Base-by-base conservation (phyloP, 495 filamentous ascomycete genomes). In the Aspergillus indologenus region DNA sequence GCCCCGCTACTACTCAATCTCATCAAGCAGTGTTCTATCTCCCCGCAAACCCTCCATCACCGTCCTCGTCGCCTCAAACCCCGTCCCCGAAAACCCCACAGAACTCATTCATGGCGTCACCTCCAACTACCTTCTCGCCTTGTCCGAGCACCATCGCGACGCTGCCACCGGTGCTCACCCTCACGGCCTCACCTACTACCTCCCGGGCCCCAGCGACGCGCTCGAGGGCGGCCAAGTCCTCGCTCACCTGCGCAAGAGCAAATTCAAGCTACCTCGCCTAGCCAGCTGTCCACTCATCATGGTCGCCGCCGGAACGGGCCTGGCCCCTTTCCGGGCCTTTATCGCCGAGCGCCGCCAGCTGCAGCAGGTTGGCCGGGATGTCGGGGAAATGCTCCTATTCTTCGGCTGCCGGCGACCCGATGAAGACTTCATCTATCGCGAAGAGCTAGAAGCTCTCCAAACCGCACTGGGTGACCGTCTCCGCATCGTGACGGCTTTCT, bases 1-100 rank as follows among this genome's bases (percentile, higher is more conserved):
- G 31, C 76, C 80, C 1, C 76, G 81, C 31, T 79, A 77, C 66
- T 83, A 83, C 66, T 82, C 79, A 53, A 83, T 83, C 62, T 81
- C 81, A 17, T 82, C 79, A 8, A 79, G 74, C 26, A 75, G 73
- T 15, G 66, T 79, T 8, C 65, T 81, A 43, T 66, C 71, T 8
- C 75, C 79, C 0, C 73, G 76, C 17, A 65, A 71, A 40, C 63
- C 73, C 20, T 67, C 76, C 6, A 74, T 81, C 51, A 81, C 80
- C 0, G 75, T 71, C 8, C 66, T 78, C 20, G 76, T 79, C 18
- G 65, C 71, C 15, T 67, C 68, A 29, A 65, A 64, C 0, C 55
- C 66, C 2, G 58, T 74, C 11, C 65, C 61, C 3, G 64, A 63
- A 1, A 66, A 67, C 44, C 19, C 66, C 19, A 53, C 57, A 18